Base-by-base conservation (phyloP, 306 rosid species). In the Mucuna pruriens region DNA sequence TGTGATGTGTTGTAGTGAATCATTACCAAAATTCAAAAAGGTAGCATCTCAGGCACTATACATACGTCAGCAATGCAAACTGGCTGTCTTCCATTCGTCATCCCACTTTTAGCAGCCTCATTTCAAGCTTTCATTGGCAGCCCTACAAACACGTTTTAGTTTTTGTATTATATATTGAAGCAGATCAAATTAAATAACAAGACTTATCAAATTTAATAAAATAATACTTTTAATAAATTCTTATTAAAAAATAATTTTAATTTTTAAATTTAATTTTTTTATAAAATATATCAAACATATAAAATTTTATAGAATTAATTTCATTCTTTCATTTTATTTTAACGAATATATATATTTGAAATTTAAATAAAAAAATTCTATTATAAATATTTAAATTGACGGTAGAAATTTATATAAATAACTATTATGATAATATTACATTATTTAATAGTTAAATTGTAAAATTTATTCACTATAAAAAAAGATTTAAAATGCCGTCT, bases 61-160 rank as follows among this genome's bases (percentile, higher is more conserved):
- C 82, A 92, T 77, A 83, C 89, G 88, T 86, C 89, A 81, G 89
- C 90, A 74, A 22, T 45, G 48, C 85, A 82, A 77, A 70, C 86
- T 68, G 38, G 82, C 88, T 86, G 88, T 82, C 76, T 69, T 82
- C 88, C 90, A 84, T 85, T 88, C 66, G 17, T 44, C 42, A 0
- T 25, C 39, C 38, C 13, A 33, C 62, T 49, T 36, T 23, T 62
- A 1, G 2, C 34, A 85, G 83, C 85, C 81, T 74, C 82, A 8
- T 65, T 65, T 83, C 65, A 0, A 9, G 1, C 25, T 4, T 5
- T 61, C 29, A 54, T 19, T 52, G 48, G 48, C 15, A 9, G 48
- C 48, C 48, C 48, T 42, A 42, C 15, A 42, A 42, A 42, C 42
- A 38, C 7, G 7, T 29, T 29, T 29, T n/a, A n/a, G n/a, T n/a